Evolutionary conservation across 768 basidiomycete species (phyloP).

Genomic region (Gelatoporia subvermispora): DNA sequence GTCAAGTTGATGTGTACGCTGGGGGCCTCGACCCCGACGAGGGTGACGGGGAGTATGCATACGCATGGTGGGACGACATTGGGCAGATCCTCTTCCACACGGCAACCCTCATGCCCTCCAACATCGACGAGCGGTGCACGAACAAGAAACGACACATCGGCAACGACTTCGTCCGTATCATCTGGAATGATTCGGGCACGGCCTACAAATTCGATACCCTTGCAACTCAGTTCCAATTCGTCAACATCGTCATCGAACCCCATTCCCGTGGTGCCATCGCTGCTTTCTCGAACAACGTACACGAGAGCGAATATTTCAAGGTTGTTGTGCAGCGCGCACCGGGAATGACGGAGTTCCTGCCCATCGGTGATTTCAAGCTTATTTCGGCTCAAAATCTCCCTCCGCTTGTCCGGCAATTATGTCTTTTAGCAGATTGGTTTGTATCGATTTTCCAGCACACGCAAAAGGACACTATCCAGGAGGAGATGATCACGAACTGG

Average conservation of each 20-base stretch:
- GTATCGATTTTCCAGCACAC: slow-evolving; percentile 78
- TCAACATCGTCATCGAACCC: slow-evolving; percentile 96
- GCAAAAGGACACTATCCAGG: slow-evolving; percentile 58
- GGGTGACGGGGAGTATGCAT: slow-evolving; percentile 88
- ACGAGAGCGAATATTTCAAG: slow-evolving; percentile 96
- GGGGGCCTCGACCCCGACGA: slow-evolving; percentile 88
- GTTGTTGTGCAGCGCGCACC: slow-evolving; percentile 83
- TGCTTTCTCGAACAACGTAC: slow-evolving; percentile 76
- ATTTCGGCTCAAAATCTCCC: slow-evolving; percentile 87
- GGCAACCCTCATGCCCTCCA: slow-evolving; percentile 94
- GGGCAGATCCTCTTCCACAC: slow-evolving; percentile 93
- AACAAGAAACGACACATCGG: slow-evolving; percentile 96
- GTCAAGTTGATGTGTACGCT: slow-evolving; percentile 88
- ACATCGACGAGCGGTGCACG: slow-evolving; percentile 63
- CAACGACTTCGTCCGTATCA: slow-evolving; percentile 92
- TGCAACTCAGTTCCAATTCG: slow-evolving; percentile 89
- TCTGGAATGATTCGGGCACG: slow-evolving; percentile 96
- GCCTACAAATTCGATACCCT: slow-evolving; percentile 91
- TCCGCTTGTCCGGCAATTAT: slow-evolving; percentile 82
- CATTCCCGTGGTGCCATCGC: slow-evolving; percentile 82
- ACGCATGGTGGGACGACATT: slow-evolving; percentile 99
- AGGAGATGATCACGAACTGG: slow-evolving; percentile 90
- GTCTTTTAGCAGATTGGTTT: slow-evolving; percentile 86
- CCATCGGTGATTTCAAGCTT: slow-evolving; percentile 90
- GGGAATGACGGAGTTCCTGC: slow-evolving; percentile 92